Base-by-base conservation (phyloP, 768 basidiomycete species). In the Lactifluus volemus region DNA sequence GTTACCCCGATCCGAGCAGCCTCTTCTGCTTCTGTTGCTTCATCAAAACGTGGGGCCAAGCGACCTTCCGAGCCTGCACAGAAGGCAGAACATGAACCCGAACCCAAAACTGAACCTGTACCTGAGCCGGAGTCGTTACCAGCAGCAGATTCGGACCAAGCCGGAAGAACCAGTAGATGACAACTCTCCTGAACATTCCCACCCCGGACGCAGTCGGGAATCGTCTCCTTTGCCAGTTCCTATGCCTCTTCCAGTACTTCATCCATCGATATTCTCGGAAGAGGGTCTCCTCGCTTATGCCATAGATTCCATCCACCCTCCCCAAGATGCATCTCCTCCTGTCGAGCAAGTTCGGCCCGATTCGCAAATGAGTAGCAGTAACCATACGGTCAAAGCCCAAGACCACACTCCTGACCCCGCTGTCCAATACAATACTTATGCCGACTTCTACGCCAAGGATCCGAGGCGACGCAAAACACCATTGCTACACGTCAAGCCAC, bases 231-330 rank as follows among this genome's bases (percentile, higher is more conserved):
- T 55, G 5, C 65, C 65, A 10, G 56, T 59, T 1, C 65, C 55
- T 5, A 44, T 57, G 10, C 63, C 63, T 1, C 61, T 64, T 39
- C 65, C 63, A 7, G 55, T 58, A 12, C 50, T 56, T 19, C 54
- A 64, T 25, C 57, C 63, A 3, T 60, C 59, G 2, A 60, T 56
- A 41, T 64, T 59, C 32, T 55, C 63, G 1, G 53, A 66, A 48
- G 54, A 57, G 4, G 54, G 65, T 47, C 59, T 66, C 5, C 55
- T 66, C 48, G 55, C 30, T 15, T 66, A 66, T 41, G 63, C 63
- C 15, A 59, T 59, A 9, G 25, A 55, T 5, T 29, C 51, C 17
- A 52, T 53, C 25, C 55, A 58, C 60, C 60, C 61, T 21, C 42
- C 38, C 4, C 52, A 44, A 14, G 55, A 61, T 12, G 41, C 15